Conservation (phyloP, 768 basidiomycete genomes). For the Kwoniella europaea region DNA sequence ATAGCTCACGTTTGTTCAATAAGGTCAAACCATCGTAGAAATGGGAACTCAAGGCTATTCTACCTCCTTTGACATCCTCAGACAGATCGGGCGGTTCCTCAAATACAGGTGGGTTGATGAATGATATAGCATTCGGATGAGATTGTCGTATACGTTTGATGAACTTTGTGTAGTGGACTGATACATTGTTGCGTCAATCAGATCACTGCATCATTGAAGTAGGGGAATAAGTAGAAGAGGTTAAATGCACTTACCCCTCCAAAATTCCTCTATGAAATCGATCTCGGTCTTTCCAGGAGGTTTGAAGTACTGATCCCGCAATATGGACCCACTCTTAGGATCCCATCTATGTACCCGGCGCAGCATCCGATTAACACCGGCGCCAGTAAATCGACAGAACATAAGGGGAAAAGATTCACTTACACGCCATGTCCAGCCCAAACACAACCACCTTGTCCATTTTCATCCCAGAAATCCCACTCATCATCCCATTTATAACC, state of each 20-base stretch:
- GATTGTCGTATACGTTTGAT: conserved; percentile 61
- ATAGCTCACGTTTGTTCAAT: conserved; percentile 76
- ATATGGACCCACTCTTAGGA: conserved; percentile 66
- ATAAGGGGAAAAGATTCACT: neutral
- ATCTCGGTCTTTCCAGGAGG: conserved; percentile 60
- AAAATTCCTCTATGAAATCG: conserved; percentile 78
- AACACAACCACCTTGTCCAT: conserved; percentile 71
- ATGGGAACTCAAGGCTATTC: conserved; percentile 79
- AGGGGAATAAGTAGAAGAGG: neutral
- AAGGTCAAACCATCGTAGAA: conserved; percentile 96
- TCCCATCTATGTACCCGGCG: conserved; percentile 66
- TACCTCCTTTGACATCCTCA: conserved; percentile 66
- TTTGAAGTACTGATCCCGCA: conserved; percentile 78
- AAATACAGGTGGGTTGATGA: conserved; percentile 91
- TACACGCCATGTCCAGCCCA: conserved; percentile 55
- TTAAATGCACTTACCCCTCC: conserved; percentile 62
- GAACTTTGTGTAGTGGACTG: conserved; percentile 43
- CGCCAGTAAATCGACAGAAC: neutral
- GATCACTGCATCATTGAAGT: neutral
- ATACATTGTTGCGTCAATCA: too few species aligned
- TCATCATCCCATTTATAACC: conserved; percentile 75
- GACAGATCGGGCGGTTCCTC: conserved; percentile 71
- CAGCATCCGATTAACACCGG: conserved; percentile 29
- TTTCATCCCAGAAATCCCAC: conserved; percentile 56
- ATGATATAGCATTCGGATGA: conserved; percentile 84